Base-by-base conservation (phyloP, 345 rosid genomes). In the Cardamine occulta region DNA sequence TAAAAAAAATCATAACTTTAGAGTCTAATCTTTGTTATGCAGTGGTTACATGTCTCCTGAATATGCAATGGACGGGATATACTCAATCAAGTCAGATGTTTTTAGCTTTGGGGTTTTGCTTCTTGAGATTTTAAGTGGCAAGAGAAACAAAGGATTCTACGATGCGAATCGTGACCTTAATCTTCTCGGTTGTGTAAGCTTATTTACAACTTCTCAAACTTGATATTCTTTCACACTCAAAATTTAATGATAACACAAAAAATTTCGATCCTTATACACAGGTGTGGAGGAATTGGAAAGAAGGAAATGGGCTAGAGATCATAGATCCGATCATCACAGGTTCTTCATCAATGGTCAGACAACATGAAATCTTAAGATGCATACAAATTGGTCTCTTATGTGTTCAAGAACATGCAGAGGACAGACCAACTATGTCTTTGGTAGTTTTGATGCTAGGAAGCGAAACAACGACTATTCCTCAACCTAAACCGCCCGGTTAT, bases 1-100 rank as follows among this genome's bases (percentile, higher is more conserved):
- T 1, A 21, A 21, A 21, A 21, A 21, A 21, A 21, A 21, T 21
- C 23, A 21, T 21, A 21, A 21, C 23, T 21, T 21, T 21, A 21
- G 23, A 21, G 23, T 21, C 23, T 21, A 14, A 23, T 62, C 4
- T 31, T 64, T 1, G 9, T 56, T 24, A 24, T 64, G 78, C 74
- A 91, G 93, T 32, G 97, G 93, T 1, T 91, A 91, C 65, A 91
- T 91, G 90, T 82, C 93, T 19, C 97, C 93, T 0, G 97, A 91
- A 72, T 92, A 92, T 58, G 93, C 93, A 9, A 87, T 89, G 91
- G 92, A 89, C 9, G 93, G 96, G 0, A 76, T 72, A 7, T 92
- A 86, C 85, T 92, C 97, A 0, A 76, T 44, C 8, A 92, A 89
- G 67, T 92, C 91, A 0, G 93, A 92, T 58, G 89, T 86, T 48